Conservation (phyloP, 1,284 basidiomycete genomes). For the Psilocybe mexicana region DNA sequence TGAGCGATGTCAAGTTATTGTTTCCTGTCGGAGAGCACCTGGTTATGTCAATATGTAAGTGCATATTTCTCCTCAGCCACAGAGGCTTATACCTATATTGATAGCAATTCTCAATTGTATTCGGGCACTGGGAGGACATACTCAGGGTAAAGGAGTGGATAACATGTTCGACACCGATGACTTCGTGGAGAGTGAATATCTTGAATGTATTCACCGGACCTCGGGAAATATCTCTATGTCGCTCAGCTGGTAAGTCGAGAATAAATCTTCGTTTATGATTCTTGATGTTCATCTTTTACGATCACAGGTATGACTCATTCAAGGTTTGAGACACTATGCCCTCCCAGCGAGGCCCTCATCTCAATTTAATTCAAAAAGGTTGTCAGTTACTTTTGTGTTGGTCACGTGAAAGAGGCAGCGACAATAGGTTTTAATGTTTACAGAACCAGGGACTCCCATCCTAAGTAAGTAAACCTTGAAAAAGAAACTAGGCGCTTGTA, state of each 20-base stretch:
- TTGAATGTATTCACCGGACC: slow-evolving; percentile 40
- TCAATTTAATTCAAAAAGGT: slow-evolving; percentile 38
- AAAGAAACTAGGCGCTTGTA: neutral
- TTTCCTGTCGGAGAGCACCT: slow-evolving; percentile 53
- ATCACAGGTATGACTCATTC: slow-evolving; percentile 62
- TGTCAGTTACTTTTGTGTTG: slow-evolving; percentile 60
- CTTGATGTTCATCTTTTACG: slow-evolving; percentile 5
- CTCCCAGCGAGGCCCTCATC: neutral
- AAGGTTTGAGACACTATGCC: slow-evolving; percentile 40
- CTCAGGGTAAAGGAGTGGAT: slow-evolving; percentile 44
- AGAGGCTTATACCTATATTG: neutral
- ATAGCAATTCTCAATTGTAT: slow-evolving; percentile 60
- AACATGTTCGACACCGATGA: slow-evolving; percentile 60
- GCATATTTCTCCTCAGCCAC: neutral
- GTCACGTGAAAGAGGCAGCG: slow-evolving; percentile 57
- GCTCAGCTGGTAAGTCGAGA: slow-evolving; percentile 54
- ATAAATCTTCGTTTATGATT: neutral
- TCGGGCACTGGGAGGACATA: slow-evolving; percentile 62
- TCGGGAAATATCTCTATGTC: slow-evolving; percentile 52
- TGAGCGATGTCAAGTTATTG: slow-evolving; percentile 57
- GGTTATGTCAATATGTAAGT: slow-evolving; percentile 54
- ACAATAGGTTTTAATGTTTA: slow-evolving; percentile 62
- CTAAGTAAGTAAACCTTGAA: slow-evolving; percentile 48
- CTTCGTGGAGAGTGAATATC: slow-evolving; percentile 59
- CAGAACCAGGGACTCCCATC: slow-evolving; percentile 54